phyloP scores from a whole-genome alignment of 2,329 filamentous ascomycete genomes.

The Venturia pyrina region DNA sequence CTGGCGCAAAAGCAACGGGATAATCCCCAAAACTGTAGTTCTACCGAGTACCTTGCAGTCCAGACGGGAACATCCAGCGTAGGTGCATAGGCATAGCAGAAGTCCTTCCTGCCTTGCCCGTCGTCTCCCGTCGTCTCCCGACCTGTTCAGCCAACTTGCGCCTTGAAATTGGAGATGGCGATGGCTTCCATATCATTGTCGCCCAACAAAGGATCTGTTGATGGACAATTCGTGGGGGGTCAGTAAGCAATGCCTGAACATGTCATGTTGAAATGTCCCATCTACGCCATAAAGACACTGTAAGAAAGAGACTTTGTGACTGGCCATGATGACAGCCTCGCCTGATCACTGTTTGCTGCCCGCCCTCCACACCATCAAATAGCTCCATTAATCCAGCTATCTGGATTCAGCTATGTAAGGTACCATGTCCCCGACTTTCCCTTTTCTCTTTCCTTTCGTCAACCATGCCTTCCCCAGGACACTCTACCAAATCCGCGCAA shows the following conservation, averaged over 20 bases:
- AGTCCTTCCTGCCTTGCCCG: no score
- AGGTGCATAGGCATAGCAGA: not conserved
- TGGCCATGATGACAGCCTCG: constrained; percentile 4
- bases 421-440: not conserved
- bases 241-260: not conserved
- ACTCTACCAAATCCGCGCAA: not conserved
- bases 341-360: constrained; percentile 6
- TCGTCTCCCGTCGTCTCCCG: not conserved
- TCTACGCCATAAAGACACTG: not conserved
- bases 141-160: not conserved
- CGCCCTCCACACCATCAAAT: constrained; percentile 1
- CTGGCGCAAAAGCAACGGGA: not conserved
- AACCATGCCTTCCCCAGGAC: not conserved
- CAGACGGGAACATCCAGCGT: not conserved
- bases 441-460: not conserved
- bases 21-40: not conserved
- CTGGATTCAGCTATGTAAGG: not conserved
- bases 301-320: constrained; percentile 1
- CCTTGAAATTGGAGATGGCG: no score
- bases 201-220: not conserved
- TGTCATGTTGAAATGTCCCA: not conserved
- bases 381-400: not conserved
- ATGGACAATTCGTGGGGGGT: not conserved
- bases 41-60: constrained; percentile 3
- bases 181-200: no score